Conservation (phyloP, 805 yeast species). For the Hanseniaspora pseudoguilliermondii region DNA sequence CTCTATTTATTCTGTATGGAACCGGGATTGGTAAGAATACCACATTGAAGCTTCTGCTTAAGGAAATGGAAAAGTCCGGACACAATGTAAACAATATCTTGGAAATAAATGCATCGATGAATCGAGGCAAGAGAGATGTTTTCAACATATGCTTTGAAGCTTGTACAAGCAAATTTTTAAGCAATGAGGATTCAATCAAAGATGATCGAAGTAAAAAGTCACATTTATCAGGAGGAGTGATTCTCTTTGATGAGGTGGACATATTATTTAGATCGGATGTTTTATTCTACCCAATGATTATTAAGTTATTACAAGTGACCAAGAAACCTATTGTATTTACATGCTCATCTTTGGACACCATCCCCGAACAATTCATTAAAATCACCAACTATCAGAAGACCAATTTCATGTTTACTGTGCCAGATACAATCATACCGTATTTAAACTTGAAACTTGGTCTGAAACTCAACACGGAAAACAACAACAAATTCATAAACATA, state of each 20-base stretch:
- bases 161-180: constrained; percentile 68
- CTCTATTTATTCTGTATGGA: constrained; percentile 57
- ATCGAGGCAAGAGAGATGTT: constrained; percentile 61
- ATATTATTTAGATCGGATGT: constrained; percentile 63
- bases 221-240: constrained; percentile 45
- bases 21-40: constrained; percentile 70
- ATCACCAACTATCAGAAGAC: constrained; percentile 34
- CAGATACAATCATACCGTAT: constrained; percentile 28
- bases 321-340: constrained; percentile 62
- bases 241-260: constrained; percentile 79
- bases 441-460: constrained; percentile 22
- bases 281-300: constrained; percentile 66
- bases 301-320: constrained; percentile 45
- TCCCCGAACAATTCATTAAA: constrained; percentile 40
- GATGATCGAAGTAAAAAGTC: constrained; percentile 1
- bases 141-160: constrained; percentile 56
- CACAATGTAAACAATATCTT: constrained; percentile 33
- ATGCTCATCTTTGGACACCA: constrained; percentile 36
- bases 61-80: constrained; percentile 30
- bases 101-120: constrained; percentile 67
- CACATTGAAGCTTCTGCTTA: constrained; percentile 53
- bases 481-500: constrained; percentile 24
- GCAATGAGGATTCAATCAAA: constrained; percentile 15
- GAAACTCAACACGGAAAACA: constrained; percentile 24
- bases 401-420: constrained; percentile 24